A percentile compares a stretch with the other conserved stretches of the same genome.
phyloP scores from a whole-genome alignment of 2,329 filamentous ascomycete species.

The Domatiomyces globalis region DNA sequence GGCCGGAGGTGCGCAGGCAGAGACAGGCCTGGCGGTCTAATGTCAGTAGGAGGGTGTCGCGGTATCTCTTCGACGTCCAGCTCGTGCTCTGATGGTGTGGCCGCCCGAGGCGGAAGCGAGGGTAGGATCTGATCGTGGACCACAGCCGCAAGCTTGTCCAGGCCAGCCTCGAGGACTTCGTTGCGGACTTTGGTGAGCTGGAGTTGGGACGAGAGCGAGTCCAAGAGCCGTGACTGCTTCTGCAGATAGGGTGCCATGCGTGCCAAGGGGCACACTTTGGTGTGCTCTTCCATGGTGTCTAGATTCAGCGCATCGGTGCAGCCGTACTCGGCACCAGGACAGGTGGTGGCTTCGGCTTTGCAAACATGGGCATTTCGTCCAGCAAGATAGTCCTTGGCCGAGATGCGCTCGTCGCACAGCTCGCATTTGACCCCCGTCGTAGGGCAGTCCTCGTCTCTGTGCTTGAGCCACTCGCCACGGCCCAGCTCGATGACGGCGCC shows the following conservation, averaged over 20 bases:
- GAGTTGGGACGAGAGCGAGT: conserved; percentile 32
- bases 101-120: conserved; percentile 8
- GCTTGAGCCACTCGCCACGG: conserved; percentile 15
- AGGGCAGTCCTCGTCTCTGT: conserved; percentile 17
- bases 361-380: conserved; percentile 10
- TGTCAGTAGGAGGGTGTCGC: conserved; percentile 11
- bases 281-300: conserved; percentile 29
- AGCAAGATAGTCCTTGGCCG: conserved; percentile 10
- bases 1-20: conserved; percentile 14
- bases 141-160: conserved; percentile 27
- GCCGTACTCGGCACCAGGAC: conserved; percentile 24
- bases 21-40: conserved; percentile 9
- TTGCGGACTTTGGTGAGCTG: conserved; percentile 33
- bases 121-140: conserved; percentile 11
- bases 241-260: conserved; percentile 32
- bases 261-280: conserved; percentile 37
- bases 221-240: conserved; percentile 29
- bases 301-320: conserved; percentile 27
- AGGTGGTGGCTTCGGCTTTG: conserved; percentile 18
- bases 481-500: conserved; percentile 16
- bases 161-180: conserved; percentile 33
- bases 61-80: conserved; percentile 16
- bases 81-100: conserved; percentile 8
- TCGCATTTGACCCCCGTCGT: conserved; percentile 11
- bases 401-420: conserved; percentile 9